Conservation (phyloP, 2,329 filamentous ascomycete species). For the Canariomyces notabilis region DNA sequence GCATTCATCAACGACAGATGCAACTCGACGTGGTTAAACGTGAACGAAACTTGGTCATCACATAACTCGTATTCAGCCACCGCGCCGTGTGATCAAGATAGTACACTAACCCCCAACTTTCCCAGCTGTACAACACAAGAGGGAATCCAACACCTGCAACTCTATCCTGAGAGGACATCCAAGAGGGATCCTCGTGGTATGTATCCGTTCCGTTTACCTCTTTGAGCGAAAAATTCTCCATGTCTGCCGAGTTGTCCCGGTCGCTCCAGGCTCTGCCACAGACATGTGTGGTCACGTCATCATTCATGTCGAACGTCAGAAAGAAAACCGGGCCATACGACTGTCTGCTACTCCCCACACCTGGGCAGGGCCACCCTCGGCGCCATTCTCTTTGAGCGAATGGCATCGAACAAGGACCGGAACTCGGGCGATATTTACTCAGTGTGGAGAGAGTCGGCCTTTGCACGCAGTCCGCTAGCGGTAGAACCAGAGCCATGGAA, state of each 20-base stretch:
- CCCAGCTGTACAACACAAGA: not conserved
- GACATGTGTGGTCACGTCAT: conserved; percentile 22
- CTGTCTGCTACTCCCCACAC: conserved; percentile 3
- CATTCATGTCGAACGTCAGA: conserved; percentile 26
- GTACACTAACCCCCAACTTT: not conserved
- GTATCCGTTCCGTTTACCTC: conserved; percentile 9
- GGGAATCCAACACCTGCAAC: not conserved
- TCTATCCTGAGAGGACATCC: conserved; percentile 8
- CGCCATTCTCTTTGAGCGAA: conserved; percentile 20
- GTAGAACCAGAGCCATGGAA: conserved; percentile 68
- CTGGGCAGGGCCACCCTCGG: conserved; percentile 14
- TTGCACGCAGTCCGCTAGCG: conserved; percentile 80
- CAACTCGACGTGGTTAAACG: no score
- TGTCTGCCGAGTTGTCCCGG: conserved; percentile 14
- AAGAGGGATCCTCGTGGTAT: conserved; percentile 16
- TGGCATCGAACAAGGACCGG: conserved; percentile 10
- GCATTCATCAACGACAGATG: no score
- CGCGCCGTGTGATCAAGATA: not conserved
- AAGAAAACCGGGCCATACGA: conserved; percentile 16
- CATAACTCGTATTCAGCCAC: not conserved
- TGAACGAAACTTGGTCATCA: not conserved
- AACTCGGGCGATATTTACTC: conserved; percentile 44
- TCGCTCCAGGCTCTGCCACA: conserved; percentile 17
- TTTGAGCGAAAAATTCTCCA: conserved; percentile 11
- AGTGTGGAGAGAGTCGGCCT: conserved; percentile 72